phyloP scores from a whole-genome alignment of 345 rosid species.

The Salix purpurea region DNA sequence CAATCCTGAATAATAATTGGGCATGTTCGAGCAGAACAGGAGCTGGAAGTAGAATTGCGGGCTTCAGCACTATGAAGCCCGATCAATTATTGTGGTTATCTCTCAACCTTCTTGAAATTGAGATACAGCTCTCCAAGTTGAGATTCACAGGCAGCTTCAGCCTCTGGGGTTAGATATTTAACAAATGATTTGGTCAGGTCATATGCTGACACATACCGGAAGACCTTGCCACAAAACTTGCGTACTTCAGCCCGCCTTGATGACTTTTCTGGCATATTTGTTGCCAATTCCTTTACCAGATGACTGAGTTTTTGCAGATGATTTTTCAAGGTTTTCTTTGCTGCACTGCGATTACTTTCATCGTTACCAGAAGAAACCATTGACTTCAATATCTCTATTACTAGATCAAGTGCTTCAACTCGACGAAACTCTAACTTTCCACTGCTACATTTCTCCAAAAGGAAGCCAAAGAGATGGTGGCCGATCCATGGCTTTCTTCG shows the following conservation, averaged over 20 bases:
- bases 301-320: slow-evolving; percentile 45
- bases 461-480: slow-evolving; percentile 47
- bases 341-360: slow-evolving; percentile 36
- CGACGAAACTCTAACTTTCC: slow-evolving; percentile 71
- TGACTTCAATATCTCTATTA: slow-evolving; percentile 58
- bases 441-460: slow-evolving; percentile 56
- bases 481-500: slow-evolving; percentile 75
- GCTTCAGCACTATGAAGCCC: not conserved
- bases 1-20: not conserved
- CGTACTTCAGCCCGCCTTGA: slow-evolving; percentile 60
- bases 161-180: slow-evolving; percentile 45
- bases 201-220: slow-evolving; percentile 46
- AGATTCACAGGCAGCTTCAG: slow-evolving; percentile 61
- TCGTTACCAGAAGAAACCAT: slow-evolving; percentile 35
- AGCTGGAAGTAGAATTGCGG: not conserved
- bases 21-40: not conserved
- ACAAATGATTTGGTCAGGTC: slow-evolving; percentile 55
- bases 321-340: slow-evolving; percentile 50
- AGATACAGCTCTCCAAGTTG: slow-evolving; percentile 54
- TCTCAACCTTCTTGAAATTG: slow-evolving; percentile 43
- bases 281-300: slow-evolving; percentile 51
- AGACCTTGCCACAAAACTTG: slow-evolving; percentile 56
- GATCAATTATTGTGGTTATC: slow-evolving; percentile 1
- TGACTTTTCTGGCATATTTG: slow-evolving; percentile 66
- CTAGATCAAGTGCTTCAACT: slow-evolving; percentile 72